A percentile compares a stretch with the other conserved stretches of the same genome.
Conservation (phyloP, 2,329 filamentous ascomycete species). For the Botrytis byssoidea region DNA sequence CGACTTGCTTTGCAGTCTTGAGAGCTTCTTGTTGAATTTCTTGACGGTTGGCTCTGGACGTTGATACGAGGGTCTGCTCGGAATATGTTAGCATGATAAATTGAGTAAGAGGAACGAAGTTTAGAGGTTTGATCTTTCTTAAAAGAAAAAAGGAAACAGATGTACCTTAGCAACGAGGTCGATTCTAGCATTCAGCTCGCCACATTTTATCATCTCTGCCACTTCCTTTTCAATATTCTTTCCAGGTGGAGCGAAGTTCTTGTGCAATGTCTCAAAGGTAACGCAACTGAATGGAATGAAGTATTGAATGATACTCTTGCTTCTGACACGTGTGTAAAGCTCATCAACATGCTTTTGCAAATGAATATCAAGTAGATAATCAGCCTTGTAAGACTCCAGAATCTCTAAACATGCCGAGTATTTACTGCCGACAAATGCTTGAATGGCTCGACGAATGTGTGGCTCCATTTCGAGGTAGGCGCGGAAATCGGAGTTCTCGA, state of each 20-base stretch:
- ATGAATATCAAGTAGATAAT: constrained; percentile 89
- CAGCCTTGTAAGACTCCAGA: constrained; percentile 74
- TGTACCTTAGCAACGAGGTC: constrained; percentile 75
- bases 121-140: neutral
- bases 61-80: constrained; percentile 67
- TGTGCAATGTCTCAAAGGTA: constrained; percentile 73
- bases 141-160: neutral
- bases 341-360: constrained; percentile 69
- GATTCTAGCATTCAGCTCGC: constrained; percentile 73
- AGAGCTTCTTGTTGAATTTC: constrained; percentile 70
- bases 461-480: constrained; percentile 89
- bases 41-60: constrained; percentile 62
- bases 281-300: constrained; percentile 87
- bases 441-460: constrained; percentile 87
- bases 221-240: constrained; percentile 72
- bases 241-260: constrained; percentile 67
- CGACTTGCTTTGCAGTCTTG: constrained; percentile 66
- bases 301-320: constrained; percentile 92
- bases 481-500: constrained; percentile 80
- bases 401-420: constrained; percentile 83
- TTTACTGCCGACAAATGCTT: constrained; percentile 84
- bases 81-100: constrained; percentile 21
- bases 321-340: constrained; percentile 74
- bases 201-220: constrained; percentile 70
- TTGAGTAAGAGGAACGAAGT: neutral